Base-by-base conservation (phyloP, 148 eudicot species). In the Fagopyrum esculentum region DNA sequence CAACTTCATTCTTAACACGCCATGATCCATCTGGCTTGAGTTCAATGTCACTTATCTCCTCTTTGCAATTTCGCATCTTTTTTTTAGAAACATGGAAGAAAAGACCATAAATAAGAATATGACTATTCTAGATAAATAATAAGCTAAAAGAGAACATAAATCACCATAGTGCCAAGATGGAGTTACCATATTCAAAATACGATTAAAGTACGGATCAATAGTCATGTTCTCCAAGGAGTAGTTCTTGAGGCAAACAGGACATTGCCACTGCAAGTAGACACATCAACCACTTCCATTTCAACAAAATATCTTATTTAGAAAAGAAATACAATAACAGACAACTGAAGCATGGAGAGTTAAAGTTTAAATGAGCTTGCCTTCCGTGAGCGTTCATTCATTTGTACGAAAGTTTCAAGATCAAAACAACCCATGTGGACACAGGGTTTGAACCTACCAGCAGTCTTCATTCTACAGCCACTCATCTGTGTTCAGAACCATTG, bases 361-460 rank as follows among this genome's bases (percentile, higher is more conserved):
- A 46, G 8, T 5, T 26, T 73, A 73, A 59, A 63, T 45, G 26
- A 22, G 29, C 93, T 89, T 89, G 87, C 98, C 98, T 94, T 94
- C 78, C 90, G 88, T 59, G 96, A 88, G 69, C 93, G 92, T 75
- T 91, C 93, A 79, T 94, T 94, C 78, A 94, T 84, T 80, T 82
- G 87, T 77, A 91, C 88, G 82, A 94, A 89, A 61, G 89, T 87
- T 76, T 90, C 87, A 70, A 94, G 96, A 94, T 94, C 98, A 87
- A 94, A 94, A 80, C 98, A 94, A 72, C 96, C 98, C 97, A 92
- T 90, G 83, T 94, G 98, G 7, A 77, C 89, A 81, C 98, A 94
- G 72, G 93, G 80, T 82, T 83, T 92, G 79, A 94, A 94, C 82
- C 98, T 92, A 78, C 97, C 98, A 73, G 98, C 97, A 64, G 87